Evolutionary conservation across 1,284 basidiomycete species (phyloP).

Genomic region (Melampsora larici-populina): DNA sequence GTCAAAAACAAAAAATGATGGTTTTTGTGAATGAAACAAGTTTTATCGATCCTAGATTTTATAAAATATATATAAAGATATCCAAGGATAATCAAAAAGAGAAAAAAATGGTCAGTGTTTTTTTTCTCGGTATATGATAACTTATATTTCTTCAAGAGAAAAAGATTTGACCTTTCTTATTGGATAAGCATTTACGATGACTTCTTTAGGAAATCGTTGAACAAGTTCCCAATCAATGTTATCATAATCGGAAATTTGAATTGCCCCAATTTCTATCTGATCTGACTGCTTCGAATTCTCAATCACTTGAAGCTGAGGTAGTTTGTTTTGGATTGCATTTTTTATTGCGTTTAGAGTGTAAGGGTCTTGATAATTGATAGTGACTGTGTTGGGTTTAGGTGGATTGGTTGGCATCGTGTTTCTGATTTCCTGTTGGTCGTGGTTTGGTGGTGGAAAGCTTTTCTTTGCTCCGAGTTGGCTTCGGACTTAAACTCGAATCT

Average conservation of each 20-base stretch:
- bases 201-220: constrained; percentile 7
- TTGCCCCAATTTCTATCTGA: neutral
- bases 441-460: no score
- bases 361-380: neutral
- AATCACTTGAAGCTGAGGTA: neutral
- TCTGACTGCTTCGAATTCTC: neutral
- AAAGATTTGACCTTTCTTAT: constrained; percentile 29
- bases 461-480: no score
- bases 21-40: no score
- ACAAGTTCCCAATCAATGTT: constrained; percentile 12
- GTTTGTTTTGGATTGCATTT: neutral
- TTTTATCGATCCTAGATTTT: no score
- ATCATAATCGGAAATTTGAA: constrained; percentile 29
- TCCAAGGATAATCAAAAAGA: no score
- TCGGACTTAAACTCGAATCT: no score
- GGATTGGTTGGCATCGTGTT: neutral
- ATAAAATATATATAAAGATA: no score
- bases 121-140: no score
- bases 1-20: neutral
- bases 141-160: no score
- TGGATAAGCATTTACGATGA: constrained; percentile 27
- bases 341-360: neutral
- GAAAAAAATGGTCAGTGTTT: no score
- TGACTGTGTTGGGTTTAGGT: neutral
- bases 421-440: neutral